Evolutionary conservation across 2,329 filamentous ascomycete genomes (phyloP).

Genomic region (Aureobasidium sp.): DNA sequence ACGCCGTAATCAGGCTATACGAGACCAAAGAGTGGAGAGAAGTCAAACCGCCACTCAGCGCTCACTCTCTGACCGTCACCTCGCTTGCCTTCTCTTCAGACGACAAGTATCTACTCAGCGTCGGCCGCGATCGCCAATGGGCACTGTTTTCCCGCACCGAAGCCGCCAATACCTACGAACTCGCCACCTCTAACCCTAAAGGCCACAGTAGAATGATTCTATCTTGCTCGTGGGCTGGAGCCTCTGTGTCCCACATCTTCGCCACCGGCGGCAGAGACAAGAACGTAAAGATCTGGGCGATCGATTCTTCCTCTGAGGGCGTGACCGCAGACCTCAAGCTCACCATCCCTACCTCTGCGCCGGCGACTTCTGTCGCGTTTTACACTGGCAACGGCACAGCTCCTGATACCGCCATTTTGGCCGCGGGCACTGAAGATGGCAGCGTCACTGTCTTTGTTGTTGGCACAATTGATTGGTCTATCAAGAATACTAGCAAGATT

Average conservation of each 20-base stretch:
- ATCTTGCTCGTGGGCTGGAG: conserved; percentile 73
- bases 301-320: neutral
- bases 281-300: conserved; percentile 56
- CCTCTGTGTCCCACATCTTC: conserved; percentile 48
- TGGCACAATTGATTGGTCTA: conserved; percentile 4
- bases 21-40: conserved; percentile 85
- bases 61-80: conserved; percentile 81
- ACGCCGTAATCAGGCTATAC: conserved; percentile 88
- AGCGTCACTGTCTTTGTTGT: conserved; percentile 20
- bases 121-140: conserved; percentile 90
- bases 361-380: conserved; percentile 32
- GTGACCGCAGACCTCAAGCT: conserved; percentile 21
- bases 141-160: conserved; percentile 60
- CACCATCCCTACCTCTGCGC: conserved; percentile 22
- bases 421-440: conserved; percentile 27
- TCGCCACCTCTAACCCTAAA: conserved; percentile 64
- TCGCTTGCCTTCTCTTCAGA: conserved; percentile 72
- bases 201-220: conserved; percentile 91
- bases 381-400: neutral
- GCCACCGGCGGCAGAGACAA: conserved; percentile 90
- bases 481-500: conserved; percentile 16
- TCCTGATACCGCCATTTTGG: conserved; percentile 16
- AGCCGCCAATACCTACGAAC: conserved; percentile 43
- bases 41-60: conserved; percentile 71
- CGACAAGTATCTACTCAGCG: conserved; percentile 71